Conservation (phyloP, 2,329 filamentous ascomycete genomes). For the Pestalotiopsis sp. region DNA sequence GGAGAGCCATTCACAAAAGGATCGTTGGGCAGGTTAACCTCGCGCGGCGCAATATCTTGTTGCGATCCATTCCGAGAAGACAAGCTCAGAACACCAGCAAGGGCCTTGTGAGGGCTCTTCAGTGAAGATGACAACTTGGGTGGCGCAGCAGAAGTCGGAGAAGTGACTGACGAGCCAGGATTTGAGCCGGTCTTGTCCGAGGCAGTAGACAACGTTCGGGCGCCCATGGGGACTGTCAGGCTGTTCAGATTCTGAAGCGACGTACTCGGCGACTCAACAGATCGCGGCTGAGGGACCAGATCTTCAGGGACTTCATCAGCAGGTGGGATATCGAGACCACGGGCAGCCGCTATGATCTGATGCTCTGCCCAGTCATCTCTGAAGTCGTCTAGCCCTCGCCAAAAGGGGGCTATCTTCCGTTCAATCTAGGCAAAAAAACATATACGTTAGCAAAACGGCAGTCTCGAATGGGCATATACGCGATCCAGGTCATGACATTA, state of each 20-base stretch:
- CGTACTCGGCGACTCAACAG: constrained; percentile 47
- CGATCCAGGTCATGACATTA: neutral
- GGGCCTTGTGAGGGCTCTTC: constrained; percentile 83
- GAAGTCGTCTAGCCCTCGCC: constrained; percentile 90
- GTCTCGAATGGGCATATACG: neutral
- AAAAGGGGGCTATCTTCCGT: constrained; percentile 89
- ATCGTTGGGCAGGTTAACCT: constrained; percentile 78
- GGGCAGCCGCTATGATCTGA: constrained; percentile 89
- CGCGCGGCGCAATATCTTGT: constrained; percentile 73
- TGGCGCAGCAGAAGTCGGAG: constrained; percentile 52
- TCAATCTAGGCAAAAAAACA: constrained; percentile 70
- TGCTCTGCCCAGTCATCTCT: constrained; percentile 89
- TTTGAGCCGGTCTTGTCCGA: constrained; percentile 71
- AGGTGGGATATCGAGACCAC: constrained; percentile 80
- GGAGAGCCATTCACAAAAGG: constrained; percentile 93
- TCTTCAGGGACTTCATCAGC: constrained; percentile 79
- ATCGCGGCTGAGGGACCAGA: constrained; percentile 50
- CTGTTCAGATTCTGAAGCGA: constrained; percentile 67
- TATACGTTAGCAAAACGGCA: neutral
- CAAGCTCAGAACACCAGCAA: constrained; percentile 77
- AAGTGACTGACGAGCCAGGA: constrained; percentile 62
- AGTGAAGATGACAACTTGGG: constrained; percentile 63
- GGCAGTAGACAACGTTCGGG: constrained; percentile 75
- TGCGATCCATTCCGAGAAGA: constrained; percentile 74
- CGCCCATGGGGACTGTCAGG: constrained; percentile 78